Evolutionary conservation across 2,329 filamentous ascomycete genomes (phyloP).

Genomic region (Sordariomycetes sp.): DNA sequence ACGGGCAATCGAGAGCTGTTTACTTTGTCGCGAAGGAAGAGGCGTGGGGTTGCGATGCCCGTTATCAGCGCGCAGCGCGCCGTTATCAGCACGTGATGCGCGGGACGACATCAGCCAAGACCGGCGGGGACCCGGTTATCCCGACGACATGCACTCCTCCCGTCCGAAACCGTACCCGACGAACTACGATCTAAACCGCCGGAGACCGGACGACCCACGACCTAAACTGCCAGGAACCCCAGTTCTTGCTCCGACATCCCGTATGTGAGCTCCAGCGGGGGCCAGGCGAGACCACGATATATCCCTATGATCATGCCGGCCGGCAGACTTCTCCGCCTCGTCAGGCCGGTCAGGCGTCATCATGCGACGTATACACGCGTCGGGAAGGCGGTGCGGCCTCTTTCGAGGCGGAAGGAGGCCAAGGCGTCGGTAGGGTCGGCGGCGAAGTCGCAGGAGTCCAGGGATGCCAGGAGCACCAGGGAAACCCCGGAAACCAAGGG

Average conservation of each 20-base stretch:
- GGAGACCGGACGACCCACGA: not conserved
- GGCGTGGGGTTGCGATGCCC: not conserved
- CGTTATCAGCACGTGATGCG: constrained; percentile 3
- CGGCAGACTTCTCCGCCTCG: constrained; percentile 1
- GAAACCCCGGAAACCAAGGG: too few species aligned
- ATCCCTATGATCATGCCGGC: not conserved
- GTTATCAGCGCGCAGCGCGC: constrained; percentile 2
- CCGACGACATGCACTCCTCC: not conserved
- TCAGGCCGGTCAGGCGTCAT: not conserved
- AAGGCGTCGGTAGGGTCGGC: not conserved
- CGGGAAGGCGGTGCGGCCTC: constrained; percentile 8
- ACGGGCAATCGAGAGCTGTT: not conserved
- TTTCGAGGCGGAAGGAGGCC: not conserved
- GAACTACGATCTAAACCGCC: not conserved
- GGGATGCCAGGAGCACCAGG: too few species aligned
- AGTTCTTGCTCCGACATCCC: not conserved
- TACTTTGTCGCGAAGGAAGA: not conserved
- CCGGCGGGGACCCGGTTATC: not conserved
- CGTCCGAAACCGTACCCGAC: not conserved
- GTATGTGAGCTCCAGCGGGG: not conserved
- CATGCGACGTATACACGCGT: constrained; percentile 2
- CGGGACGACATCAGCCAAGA: not conserved
- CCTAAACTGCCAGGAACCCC: not conserved
- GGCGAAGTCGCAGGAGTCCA: not conserved
- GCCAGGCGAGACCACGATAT: not conserved